phyloP scores from a whole-genome alignment of 1,284 basidiomycete species.

The Tremellales sp. region DNA sequence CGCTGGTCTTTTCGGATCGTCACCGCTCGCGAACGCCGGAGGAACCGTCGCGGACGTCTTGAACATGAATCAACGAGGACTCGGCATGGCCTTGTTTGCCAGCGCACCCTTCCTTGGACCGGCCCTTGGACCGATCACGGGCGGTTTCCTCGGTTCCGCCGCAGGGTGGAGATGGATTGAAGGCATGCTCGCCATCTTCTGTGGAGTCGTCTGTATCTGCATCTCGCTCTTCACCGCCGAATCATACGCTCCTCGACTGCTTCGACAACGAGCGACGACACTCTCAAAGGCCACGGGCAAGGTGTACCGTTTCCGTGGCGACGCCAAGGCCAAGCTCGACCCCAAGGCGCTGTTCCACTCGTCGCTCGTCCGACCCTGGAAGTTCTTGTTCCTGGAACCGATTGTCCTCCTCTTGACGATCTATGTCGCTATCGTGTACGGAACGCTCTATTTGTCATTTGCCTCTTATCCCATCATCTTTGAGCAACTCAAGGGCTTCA shows the following conservation, averaged over 20 bases:
- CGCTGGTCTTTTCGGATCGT: slow-evolving; percentile 46
- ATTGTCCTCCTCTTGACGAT: slow-evolving; percentile 52
- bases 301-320: slow-evolving; percentile 49
- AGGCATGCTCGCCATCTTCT: slow-evolving; percentile 60
- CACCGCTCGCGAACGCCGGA: slow-evolving; percentile 46
- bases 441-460: slow-evolving; percentile 42
- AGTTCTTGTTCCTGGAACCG: slow-evolving; percentile 50
- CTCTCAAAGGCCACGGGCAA: slow-evolving; percentile 49
- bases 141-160: slow-evolving; percentile 47
- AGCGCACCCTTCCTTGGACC: slow-evolving; percentile 64
- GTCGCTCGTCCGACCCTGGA: slow-evolving; percentile 51
- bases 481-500: slow-evolving; percentile 59
- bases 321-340: slow-evolving; percentile 44
- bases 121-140: slow-evolving; percentile 50
- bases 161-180: slow-evolving; percentile 56
- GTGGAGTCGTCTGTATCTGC: slow-evolving; percentile 32
- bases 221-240: slow-evolving; percentile 44
- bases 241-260: slow-evolving; percentile 51
- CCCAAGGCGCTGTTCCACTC: slow-evolving; percentile 42
- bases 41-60: slow-evolving; percentile 44
- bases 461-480: slow-evolving; percentile 59
- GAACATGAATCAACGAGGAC: slow-evolving; percentile 38
- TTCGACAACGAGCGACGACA: slow-evolving; percentile 43
- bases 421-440: slow-evolving; percentile 58
- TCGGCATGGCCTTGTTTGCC: slow-evolving; percentile 56